phyloP scores from a whole-genome alignment of 768 basidiomycete genomes.

The Leucogyrophana mollusca region DNA sequence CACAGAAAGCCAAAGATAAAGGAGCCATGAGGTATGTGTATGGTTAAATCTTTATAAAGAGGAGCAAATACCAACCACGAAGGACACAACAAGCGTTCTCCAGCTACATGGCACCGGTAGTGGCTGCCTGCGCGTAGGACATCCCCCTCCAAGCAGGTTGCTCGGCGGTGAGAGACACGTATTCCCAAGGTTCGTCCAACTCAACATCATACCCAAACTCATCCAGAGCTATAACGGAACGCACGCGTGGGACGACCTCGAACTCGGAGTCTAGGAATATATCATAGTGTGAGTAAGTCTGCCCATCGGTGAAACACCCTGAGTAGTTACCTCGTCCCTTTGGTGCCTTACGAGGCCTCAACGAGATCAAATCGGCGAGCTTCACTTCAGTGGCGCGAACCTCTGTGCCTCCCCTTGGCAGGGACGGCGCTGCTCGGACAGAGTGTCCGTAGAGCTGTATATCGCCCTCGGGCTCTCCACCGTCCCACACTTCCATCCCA shows the following conservation, averaged over 20 bases:
- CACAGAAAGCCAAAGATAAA: too few species aligned
- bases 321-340: background rate
- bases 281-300: background rate
- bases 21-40: too few species aligned
- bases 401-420: slow-evolving; percentile 4
- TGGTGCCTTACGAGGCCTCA: background rate
- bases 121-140: slow-evolving; percentile 29
- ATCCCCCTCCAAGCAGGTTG: slow-evolving; percentile 28
- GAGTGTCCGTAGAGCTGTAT: background rate
- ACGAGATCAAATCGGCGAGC: slow-evolving; percentile 25
- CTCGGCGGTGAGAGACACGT: slow-evolving; percentile 28
- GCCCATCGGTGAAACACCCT: too few species aligned
- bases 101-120: too few species aligned
- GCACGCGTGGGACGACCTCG: slow-evolving; percentile 28
- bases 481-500: slow-evolving; percentile 27
- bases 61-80: too few species aligned
- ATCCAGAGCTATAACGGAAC: slow-evolving; percentile 30
- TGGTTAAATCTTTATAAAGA: too few species aligned
- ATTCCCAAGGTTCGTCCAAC: slow-evolving; percentile 30
- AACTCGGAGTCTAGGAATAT: slow-evolving; percentile 22
- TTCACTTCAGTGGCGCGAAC: slow-evolving; percentile 19
- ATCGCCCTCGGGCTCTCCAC: slow-evolving; percentile 12
- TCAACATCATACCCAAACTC: slow-evolving; percentile 17
- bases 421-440: background rate
- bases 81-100: too few species aligned